These are phyloP conservation scores for Venturia effusa DNA, from an alignment of 2,329 filamentous ascomycete genomes.

Conservation along the genomic window DNA sequence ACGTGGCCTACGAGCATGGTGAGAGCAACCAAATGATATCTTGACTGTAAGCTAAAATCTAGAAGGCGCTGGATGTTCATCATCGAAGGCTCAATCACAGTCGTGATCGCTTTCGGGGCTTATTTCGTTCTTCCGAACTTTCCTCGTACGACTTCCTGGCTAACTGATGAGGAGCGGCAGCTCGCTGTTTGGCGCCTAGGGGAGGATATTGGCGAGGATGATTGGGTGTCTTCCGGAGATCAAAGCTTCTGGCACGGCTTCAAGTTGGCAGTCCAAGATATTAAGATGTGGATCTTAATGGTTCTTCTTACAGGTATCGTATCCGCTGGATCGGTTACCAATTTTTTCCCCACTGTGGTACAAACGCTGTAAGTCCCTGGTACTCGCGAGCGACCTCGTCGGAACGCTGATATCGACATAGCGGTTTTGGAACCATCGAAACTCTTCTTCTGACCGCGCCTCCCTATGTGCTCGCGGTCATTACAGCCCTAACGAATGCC, in stretches of 20 bases:
- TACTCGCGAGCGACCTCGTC: constrained; percentile 12
- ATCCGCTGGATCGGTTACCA: constrained; percentile 24
- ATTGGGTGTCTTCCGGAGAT: constrained; percentile 25
- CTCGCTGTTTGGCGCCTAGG: constrained; percentile 26
- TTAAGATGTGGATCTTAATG: constrained; percentile 30
- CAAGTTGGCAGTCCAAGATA: constrained; percentile 28
- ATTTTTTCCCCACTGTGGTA: constrained; percentile 36
- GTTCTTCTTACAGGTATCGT: constrained; percentile 29
- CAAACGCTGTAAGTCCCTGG: constrained; percentile 3
- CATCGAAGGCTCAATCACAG: constrained; percentile 56
- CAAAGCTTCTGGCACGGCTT: constrained; percentile 30
- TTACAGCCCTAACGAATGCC: constrained; percentile 54
- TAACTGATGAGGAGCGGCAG: constrained; percentile 28
- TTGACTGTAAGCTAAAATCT: background rate
- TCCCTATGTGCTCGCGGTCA: constrained; percentile 44
- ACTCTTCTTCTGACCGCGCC: constrained; percentile 42
- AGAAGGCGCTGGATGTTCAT: constrained; percentile 53
- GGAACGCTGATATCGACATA: constrained; percentile 23
- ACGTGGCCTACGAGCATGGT: constrained; percentile 49
- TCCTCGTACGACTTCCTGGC: constrained; percentile 38
- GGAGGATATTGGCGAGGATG: constrained; percentile 30
- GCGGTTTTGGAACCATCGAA: constrained; percentile 31
- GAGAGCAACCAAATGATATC: constrained; percentile 14
- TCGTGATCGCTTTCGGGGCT: constrained; percentile 46
- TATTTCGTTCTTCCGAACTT: constrained; percentile 58